These are phyloP conservation scores for Polygonum maritimum DNA, from an alignment of 148 eudicot species.

Conservation along the genomic window DNA sequence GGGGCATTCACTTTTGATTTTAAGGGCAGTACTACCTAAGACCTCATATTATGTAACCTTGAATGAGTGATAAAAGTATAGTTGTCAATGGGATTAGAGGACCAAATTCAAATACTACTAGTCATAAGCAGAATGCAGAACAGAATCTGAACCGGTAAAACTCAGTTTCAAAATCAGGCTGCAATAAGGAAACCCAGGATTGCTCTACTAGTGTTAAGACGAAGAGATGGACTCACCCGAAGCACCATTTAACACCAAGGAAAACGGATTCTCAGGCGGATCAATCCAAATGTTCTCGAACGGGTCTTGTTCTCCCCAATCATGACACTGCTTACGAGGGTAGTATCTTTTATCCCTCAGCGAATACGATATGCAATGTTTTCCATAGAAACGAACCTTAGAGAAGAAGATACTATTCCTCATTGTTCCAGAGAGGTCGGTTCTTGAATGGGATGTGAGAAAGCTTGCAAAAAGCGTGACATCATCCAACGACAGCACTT, in stretches of 20 bases:
- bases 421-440: conserved; percentile 59
- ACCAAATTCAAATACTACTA: background rate
- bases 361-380: conserved; percentile 65
- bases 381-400: conserved; percentile 75
- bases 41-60: background rate
- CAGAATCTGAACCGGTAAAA: background rate
- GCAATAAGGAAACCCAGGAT: background rate
- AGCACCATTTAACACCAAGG: conserved; percentile 16
- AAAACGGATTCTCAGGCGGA: conserved; percentile 48
- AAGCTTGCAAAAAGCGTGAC: conserved; percentile 68
- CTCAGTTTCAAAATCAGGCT: background rate
- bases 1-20: background rate
- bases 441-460: conserved; percentile 72
- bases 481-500: conserved; percentile 48
- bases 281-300: conserved; percentile 81
- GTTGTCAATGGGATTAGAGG: background rate
- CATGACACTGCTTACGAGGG: conserved; percentile 71
- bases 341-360: conserved; percentile 54
- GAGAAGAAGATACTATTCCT: conserved; percentile 71
- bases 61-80: background rate
- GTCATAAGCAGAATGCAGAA: background rate
- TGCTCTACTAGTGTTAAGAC: background rate
- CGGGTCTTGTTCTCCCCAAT: conserved; percentile 90
- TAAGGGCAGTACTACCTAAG: background rate
- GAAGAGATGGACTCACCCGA: background rate